Conservation (phyloP, 2,329 filamentous ascomycete species). For the Neofusicoccum ribis region DNA sequence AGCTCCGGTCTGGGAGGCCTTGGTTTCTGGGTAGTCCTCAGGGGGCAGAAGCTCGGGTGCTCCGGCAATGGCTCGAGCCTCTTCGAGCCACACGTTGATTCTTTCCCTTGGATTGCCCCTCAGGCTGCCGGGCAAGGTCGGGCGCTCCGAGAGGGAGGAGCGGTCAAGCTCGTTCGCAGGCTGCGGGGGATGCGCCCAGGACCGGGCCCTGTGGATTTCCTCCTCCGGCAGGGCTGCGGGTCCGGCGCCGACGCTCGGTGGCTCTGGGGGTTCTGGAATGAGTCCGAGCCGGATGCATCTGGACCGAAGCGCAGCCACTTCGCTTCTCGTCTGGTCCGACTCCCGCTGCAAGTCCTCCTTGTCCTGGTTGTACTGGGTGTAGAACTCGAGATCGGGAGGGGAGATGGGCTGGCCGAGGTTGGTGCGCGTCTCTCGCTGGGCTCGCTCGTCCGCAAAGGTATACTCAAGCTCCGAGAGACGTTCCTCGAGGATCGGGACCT, state of each 20-base stretch:
- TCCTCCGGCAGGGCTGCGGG: not conserved
- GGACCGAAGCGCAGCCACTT: not conserved
- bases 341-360: not conserved
- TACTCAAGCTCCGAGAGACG: constrained; percentile 6
- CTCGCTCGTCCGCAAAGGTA: not conserved
- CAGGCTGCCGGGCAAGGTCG: too few relatives aligned
- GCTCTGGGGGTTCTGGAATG: not conserved
- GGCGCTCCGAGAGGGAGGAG: not conserved
- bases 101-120: not conserved
- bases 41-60: not conserved
- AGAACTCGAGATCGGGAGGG: constrained; percentile 16
- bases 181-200: not conserved
- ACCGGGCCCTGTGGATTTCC: not conserved
- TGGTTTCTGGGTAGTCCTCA: not conserved
- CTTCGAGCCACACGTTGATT: not conserved
- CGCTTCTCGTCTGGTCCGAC: not conserved
- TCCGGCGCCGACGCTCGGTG: not conserved
- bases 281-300: not conserved
- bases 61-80: not conserved
- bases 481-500: constrained; percentile 7
- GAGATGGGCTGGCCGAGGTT: constrained; percentile 10
- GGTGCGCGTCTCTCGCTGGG: constrained; percentile 2
- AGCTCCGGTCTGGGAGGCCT: not conserved
- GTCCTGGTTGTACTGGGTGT: constrained; percentile 9
- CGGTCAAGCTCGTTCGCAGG: not conserved